A percentile compares a stretch with the other conserved stretches of the same genome.
Evolutionary conservation across 1,284 basidiomycete species (phyloP).

Genomic region (Naganishia liquefaciens): DNA sequence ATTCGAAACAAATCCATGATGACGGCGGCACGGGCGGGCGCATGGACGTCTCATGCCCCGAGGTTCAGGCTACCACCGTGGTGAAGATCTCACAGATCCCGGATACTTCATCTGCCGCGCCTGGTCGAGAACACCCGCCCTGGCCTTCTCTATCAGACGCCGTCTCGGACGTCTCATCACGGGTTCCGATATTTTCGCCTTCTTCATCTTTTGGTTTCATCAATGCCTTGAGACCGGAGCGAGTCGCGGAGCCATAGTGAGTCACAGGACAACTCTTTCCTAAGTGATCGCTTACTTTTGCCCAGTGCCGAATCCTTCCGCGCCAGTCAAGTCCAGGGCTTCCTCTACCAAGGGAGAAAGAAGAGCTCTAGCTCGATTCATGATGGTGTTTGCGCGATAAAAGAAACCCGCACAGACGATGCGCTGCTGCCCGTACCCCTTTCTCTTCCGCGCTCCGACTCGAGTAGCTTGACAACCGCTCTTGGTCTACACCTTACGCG

Average conservation of each 20-base stretch:
- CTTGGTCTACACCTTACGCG: not conserved
- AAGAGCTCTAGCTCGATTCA: no score
- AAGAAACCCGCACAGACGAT: no score
- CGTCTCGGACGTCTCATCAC: not conserved
- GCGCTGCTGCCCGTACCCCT: not conserved
- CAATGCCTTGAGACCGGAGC: not conserved
- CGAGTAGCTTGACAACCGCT: not conserved
- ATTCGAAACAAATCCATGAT: no score
- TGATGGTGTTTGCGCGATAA: no score
- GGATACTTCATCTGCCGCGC: not conserved
- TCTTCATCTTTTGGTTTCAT: not conserved
- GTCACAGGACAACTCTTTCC: not conserved
- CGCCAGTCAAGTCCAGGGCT: no score
- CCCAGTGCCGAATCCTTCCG: not conserved
- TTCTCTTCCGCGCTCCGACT: not conserved
- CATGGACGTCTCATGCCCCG: no score
- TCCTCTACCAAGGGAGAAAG: not conserved
- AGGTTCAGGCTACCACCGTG: not conserved
- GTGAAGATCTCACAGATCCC: conserved; percentile 2
- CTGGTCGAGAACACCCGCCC: not conserved
- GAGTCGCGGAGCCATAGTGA: not conserved
- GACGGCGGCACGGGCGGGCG: no score
- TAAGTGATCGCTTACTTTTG: not conserved
- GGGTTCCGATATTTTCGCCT: not conserved
- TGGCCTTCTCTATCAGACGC: not conserved